Conservation (phyloP, 139 green algal species). For the Volvox africanus region DNA sequence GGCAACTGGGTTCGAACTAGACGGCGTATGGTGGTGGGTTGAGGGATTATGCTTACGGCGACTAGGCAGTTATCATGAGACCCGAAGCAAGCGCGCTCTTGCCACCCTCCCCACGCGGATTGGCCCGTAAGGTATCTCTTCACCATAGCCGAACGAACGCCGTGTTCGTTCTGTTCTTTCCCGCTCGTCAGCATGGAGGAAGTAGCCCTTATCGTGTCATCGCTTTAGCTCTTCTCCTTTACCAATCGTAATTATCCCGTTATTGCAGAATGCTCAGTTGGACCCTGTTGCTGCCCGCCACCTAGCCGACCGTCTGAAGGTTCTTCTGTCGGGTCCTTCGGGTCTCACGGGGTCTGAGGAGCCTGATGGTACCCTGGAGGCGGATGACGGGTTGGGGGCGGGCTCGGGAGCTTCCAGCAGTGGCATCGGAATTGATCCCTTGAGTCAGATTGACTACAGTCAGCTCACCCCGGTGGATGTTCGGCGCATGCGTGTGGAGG, state of each 20-base stretch:
- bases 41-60: too few species aligned
- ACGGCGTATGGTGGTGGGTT: too few species aligned
- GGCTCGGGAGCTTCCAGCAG: background rate
- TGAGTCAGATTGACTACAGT: background rate
- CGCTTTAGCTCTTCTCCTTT: too few species aligned
- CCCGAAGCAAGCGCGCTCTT: too few species aligned
- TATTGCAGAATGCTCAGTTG: background rate
- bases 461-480: background rate
- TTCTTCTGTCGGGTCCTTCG: background rate
- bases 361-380: background rate
- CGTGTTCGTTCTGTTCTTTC: too few species aligned
- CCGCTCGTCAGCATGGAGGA: too few species aligned
- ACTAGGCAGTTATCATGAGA: too few species aligned
- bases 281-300: background rate
- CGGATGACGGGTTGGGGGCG: background rate
- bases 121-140: too few species aligned
- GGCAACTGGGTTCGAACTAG: too few species aligned
- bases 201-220: too few species aligned
- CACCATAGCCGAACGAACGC: too few species aligned
- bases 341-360: background rate
- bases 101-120: too few species aligned
- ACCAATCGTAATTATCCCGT: background rate
- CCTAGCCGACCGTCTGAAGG: background rate
- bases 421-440: background rate
- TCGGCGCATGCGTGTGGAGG: slow-evolving; percentile 33